phyloP scores from a whole-genome alignment of 768 basidiomycete genomes.

The Mycena indigotica region DNA sequence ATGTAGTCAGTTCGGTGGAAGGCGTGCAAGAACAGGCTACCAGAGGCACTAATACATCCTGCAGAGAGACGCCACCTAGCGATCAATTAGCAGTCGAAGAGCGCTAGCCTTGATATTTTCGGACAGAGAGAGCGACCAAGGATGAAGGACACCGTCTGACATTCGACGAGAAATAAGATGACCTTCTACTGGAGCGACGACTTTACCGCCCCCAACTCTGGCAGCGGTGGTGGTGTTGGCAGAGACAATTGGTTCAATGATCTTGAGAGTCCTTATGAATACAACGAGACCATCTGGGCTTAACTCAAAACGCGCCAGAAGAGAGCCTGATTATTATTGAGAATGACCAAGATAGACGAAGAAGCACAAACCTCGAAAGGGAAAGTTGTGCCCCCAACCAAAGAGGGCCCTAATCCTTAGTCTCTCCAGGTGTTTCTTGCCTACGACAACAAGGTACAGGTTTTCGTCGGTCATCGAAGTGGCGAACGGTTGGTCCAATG shows the following conservation, averaged over 20 bases:
- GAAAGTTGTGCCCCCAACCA: neutral
- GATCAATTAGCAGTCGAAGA: neutral
- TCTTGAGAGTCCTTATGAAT: neutral
- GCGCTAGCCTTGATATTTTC: neutral
- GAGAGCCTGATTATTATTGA: neutral
- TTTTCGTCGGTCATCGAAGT: neutral
- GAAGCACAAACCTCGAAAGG: neutral
- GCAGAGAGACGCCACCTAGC: neutral
- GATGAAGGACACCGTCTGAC: neutral
- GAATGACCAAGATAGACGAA: neutral
- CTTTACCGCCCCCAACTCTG: neutral
- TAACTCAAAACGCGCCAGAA: neutral
- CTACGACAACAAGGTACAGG: conserved; percentile 4
- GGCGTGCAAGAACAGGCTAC: neutral
- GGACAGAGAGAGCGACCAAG: neutral
- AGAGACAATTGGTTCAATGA: neutral
- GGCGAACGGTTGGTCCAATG: conserved; percentile 2
- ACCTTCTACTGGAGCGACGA: neutral
- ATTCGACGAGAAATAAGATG: neutral
- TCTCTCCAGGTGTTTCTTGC: neutral
- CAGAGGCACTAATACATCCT: neutral
- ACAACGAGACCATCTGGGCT: neutral
- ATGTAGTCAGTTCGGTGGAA: neutral
- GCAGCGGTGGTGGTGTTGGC: too few species aligned
- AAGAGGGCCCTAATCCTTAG: neutral